phyloP scores from a whole-genome alignment of 2,329 filamentous ascomycete genomes.

The Verticillium zaregamsianum region DNA sequence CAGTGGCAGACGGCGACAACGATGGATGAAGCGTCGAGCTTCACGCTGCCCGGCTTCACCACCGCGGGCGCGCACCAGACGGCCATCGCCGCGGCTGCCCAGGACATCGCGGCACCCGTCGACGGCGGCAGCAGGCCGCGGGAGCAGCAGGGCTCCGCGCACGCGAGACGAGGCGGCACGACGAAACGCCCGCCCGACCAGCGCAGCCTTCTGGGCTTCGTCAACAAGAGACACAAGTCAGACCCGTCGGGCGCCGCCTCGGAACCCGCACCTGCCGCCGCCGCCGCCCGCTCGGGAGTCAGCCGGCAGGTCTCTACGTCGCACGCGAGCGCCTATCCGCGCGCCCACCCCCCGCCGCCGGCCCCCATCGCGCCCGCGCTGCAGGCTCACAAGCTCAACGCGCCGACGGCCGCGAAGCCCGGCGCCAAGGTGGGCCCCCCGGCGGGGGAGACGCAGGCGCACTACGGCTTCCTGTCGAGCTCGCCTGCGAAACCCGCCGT shows the following conservation, averaged over 20 bases:
- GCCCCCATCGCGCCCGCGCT: constrained; percentile 23
- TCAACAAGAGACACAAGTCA: constrained; percentile 21
- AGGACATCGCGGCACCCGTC: constrained; percentile 13
- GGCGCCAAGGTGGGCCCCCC: constrained; percentile 20
- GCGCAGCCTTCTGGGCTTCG: constrained; percentile 36
- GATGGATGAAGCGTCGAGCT: constrained; percentile 54
- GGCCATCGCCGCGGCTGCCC: constrained; percentile 28
- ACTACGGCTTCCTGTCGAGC: constrained; percentile 40
- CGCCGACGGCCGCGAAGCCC: constrained; percentile 25
- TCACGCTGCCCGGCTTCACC: constrained; percentile 61
- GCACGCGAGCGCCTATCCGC: constrained; percentile 9
- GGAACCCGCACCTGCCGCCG: background rate
- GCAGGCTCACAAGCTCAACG: constrained; percentile 37
- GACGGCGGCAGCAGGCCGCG: constrained; percentile 9
- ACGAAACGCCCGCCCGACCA: constrained; percentile 32
- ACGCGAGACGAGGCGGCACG: constrained; percentile 19
- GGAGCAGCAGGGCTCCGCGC: constrained; percentile 9
- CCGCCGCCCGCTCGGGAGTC: background rate
- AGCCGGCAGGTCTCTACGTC: constrained; percentile 7
- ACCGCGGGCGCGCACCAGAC: constrained; percentile 53
- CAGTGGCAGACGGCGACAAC: constrained; percentile 40
- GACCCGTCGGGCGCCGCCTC: constrained; percentile 2
- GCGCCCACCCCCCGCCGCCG: constrained; percentile 10
- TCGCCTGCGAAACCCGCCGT: constrained; percentile 36
- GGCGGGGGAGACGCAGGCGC: background rate